These are phyloP conservation scores for Nepenthes alata DNA, from an alignment of 179 eudicot genomes.

Conservation along the genomic window DNA sequence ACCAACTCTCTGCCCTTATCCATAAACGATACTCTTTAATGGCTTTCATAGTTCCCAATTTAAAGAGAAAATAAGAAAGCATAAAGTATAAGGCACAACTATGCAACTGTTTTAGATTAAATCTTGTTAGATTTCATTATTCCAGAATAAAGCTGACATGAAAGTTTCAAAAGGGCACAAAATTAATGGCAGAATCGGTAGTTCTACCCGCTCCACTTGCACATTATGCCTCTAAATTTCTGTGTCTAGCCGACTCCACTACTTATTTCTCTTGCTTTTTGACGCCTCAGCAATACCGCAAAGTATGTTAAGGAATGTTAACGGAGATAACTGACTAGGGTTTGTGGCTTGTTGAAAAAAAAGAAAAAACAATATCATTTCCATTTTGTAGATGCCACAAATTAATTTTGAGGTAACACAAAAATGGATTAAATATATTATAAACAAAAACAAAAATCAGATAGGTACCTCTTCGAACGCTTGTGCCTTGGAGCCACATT, in stretches of 20 bases:
- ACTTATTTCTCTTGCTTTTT: background rate
- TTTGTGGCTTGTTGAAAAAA: background rate
- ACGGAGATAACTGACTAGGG: background rate
- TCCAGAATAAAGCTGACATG: background rate
- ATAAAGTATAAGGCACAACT: background rate
- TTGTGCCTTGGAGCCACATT: conserved; percentile 36
- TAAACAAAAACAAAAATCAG: conserved; percentile 3
- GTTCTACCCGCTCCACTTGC: background rate
- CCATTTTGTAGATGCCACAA: background rate
- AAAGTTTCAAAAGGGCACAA: background rate
- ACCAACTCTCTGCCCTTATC: background rate
- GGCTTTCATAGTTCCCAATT: background rate
- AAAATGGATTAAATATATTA: background rate
- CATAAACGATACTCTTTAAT: background rate
- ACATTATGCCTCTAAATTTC: background rate
- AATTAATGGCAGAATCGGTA: background rate
- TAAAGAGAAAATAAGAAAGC: background rate
- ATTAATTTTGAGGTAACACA: background rate
- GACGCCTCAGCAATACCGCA: background rate
- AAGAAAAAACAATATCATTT: background rate
- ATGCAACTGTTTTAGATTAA: background rate
- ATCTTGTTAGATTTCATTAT: background rate
- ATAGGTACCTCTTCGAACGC: conserved; percentile 60
- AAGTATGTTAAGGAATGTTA: background rate
- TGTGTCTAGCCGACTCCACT: no score